A percentile compares a stretch with the other conserved stretches of the same genome.
Conservation (phyloP, 225 moss, liverwort and hornwort genomes). For the Pseudoscleropodium purum region DNA sequence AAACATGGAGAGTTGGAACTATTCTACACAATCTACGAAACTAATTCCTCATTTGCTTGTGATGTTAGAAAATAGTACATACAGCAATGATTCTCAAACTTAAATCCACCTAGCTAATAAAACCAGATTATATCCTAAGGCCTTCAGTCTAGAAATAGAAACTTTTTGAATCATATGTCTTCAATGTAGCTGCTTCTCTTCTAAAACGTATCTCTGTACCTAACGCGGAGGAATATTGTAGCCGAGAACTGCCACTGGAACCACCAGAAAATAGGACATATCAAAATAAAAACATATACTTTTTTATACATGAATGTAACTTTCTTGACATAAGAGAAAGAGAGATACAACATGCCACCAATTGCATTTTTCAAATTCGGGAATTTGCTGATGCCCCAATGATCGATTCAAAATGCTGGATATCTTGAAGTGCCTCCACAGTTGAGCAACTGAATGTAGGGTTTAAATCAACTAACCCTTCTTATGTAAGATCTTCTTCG, state of each 20-base stretch:
- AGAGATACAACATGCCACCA: neutral
- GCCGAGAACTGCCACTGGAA: neutral
- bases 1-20: neutral
- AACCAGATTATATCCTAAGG: neutral
- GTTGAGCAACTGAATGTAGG: neutral
- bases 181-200: neutral
- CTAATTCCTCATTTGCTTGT: neutral
- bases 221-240: neutral
- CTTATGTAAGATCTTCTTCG: conserved; percentile 42
- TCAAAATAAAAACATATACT: neutral
- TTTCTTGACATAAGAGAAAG: neutral
- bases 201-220: neutral
- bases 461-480: conserved; percentile 1
- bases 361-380: neutral
- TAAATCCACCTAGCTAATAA: neutral
- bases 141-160: neutral
- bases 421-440: neutral
- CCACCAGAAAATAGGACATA: neutral
- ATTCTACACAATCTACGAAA: neutral
- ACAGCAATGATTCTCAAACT: neutral
- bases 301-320: neutral
- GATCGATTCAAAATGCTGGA: neutral
- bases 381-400: neutral
- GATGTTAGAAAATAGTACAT: neutral
- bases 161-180: neutral